Evolutionary conservation across 1,284 basidiomycete species (phyloP).

Genomic region (Ganoderma lingzhi): DNA sequence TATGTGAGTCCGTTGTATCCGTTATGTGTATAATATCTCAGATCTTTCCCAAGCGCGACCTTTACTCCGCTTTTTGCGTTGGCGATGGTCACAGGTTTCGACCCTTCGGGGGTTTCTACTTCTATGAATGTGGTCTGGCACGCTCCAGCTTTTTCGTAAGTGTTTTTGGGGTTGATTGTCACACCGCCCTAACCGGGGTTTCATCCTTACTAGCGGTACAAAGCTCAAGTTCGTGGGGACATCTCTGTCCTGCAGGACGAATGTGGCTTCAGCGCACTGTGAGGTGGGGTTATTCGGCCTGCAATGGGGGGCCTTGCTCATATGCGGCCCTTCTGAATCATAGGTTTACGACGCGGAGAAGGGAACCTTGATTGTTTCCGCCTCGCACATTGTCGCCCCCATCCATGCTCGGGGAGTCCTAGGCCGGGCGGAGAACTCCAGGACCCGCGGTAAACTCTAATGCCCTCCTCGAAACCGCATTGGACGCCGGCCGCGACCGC

Average conservation of each 20-base stretch:
- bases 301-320: not conserved
- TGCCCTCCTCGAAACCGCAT: not conserved
- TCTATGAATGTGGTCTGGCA: constrained; percentile 40
- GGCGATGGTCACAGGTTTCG: constrained; percentile 29
- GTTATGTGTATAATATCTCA: not conserved
- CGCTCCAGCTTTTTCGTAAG: constrained; percentile 34
- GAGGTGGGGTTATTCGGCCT: constrained; percentile 32
- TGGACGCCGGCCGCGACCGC: not conserved
- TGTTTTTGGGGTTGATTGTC: not conserved
- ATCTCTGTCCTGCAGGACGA: constrained; percentile 32
- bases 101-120: constrained; percentile 37
- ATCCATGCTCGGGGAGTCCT: not conserved
- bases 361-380: constrained; percentile 36
- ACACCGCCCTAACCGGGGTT: not conserved
- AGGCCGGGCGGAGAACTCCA: not conserved
- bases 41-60: constrained; percentile 27
- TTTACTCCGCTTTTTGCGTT: constrained; percentile 37
- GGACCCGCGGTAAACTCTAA: not conserved
- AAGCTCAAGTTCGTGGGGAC: constrained; percentile 36
- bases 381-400: constrained; percentile 36
- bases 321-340: not conserved
- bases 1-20: constrained; percentile 32
- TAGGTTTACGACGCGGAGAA: constrained; percentile 40
- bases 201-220: constrained; percentile 27
- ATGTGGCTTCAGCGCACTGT: constrained; percentile 33